Conservation (phyloP, 2,329 filamentous ascomycete species). For the Diaporthe destruens region DNA sequence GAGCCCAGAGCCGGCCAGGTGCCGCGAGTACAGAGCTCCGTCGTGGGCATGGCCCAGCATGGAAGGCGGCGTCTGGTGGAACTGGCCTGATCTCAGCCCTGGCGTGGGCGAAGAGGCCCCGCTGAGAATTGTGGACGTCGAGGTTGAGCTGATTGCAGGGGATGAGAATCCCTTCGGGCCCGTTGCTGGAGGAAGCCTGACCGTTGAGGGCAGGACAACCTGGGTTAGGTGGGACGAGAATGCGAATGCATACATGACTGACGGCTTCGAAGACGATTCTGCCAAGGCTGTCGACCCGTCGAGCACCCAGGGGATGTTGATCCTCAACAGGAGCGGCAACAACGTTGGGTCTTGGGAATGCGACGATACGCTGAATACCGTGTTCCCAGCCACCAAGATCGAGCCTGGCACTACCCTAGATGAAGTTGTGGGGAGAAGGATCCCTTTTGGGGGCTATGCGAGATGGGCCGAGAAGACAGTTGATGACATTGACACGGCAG, state of each 20-base stretch:
- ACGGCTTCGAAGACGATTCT: neutral
- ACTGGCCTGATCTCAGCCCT: neutral
- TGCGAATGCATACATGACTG: neutral
- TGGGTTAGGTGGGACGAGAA: slow-evolving; percentile 10
- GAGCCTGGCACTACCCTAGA: neutral
- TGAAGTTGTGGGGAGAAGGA: neutral
- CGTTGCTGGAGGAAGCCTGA: neutral
- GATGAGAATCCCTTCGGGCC: slow-evolving; percentile 8
- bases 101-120: slow-evolving; percentile 5
- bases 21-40: slow-evolving; percentile 2
- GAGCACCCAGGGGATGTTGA: neutral
- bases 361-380: slow-evolving; percentile 20
- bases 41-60: slow-evolving; percentile 19
- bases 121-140: neutral
- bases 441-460: neutral
- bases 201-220: neutral
- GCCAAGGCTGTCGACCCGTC: neutral
- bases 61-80: neutral
- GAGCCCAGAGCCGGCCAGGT: slow-evolving; percentile 14
- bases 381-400: slow-evolving; percentile 14
- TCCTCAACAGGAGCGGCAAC: neutral
- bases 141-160: neutral
- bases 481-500: neutral
- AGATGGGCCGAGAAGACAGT: neutral
- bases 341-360: neutral